Conservation (phyloP, 371 early-diverging fungal genomes). For the Batrachochytrium dendrobatidis region DNA sequence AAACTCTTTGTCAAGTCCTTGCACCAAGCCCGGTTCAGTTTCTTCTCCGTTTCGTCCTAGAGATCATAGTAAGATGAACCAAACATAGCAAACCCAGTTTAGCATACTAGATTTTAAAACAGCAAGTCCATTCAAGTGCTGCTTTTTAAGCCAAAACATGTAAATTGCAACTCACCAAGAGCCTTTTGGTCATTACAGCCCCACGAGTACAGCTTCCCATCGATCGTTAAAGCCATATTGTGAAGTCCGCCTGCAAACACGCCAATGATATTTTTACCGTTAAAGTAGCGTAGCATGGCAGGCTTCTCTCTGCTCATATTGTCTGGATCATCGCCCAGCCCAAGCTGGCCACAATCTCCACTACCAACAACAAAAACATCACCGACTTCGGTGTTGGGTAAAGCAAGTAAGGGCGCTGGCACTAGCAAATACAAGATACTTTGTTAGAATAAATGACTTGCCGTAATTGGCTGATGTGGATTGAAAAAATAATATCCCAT, state of each 20-base stretch:
- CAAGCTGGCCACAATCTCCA: slow-evolving; percentile 95
- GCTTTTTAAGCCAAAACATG: no score
- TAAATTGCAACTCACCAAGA: slow-evolving; percentile 55
- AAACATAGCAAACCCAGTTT: no score
- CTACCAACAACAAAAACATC: slow-evolving; percentile 87
- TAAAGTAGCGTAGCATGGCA: slow-evolving; percentile 57
- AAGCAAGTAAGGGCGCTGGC: slow-evolving; percentile 7
- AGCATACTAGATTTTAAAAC: no score
- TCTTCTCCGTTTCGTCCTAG: slow-evolving; percentile 67
- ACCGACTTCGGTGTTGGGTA: slow-evolving; percentile 36
- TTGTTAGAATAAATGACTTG: no score
- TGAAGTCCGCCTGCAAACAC: slow-evolving; percentile 60
- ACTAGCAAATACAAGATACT: no score
- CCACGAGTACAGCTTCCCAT: slow-evolving; percentile 76
- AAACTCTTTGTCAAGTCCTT: slow-evolving; percentile 63
- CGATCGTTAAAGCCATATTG: slow-evolving; percentile 43
- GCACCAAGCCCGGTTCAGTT: slow-evolving; percentile 51
- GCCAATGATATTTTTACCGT: slow-evolving; percentile 44
- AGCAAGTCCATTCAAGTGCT: no score
- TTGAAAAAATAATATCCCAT: no score
- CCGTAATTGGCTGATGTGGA: no score
- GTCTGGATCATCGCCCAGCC: slow-evolving; percentile 82
- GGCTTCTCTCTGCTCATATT: slow-evolving; percentile 67
- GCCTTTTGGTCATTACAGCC: slow-evolving; percentile 98
- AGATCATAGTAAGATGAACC: background rate